Base-by-base conservation (phyloP, 768 basidiomycete species). In the Collybiopsis confluens region DNA sequence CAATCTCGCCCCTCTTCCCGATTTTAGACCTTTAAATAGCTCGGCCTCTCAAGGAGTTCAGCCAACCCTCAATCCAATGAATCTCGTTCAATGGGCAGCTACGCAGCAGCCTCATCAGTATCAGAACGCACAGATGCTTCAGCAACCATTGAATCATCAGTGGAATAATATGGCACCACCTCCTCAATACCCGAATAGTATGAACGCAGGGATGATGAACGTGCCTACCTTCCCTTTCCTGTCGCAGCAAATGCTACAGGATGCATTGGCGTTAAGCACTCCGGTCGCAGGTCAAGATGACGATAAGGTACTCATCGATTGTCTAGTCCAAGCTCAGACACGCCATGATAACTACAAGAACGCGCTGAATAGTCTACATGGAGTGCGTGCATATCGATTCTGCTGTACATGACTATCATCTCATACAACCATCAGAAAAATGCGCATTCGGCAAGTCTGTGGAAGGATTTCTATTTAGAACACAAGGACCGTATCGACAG, bases 381-480 rank as follows among this genome's bases (percentile, higher is more conserved):
- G 83, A 28, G 86, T 87, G 63, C 59, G 81, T 69, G 51, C 28
- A 13, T 10, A 2, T 18, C 40, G 50, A 54, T 30, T 9, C 28
- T 26, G 20, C 27, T 37, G 9, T 38, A 44, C 5, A 23, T 27
- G 36, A 49, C 7, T 13, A 45, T 51, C 16, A 36, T 16, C 46
- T 49, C 55, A 56, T 54, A 54, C 43, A 52, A 33, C 10, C 23
- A 13, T 42, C 54, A 81, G 80, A 74, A 63, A 64, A 75, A 75
- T 54, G 73, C 72, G 4, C 78, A 80, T 62, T 73, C 76, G 16
- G 78, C 85, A 35, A 82, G 75, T 63, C 67, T 86, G 21, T 90
- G 88, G 88, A 90, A 89, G 62, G 88, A 90, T 60, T 88, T 88
- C 62, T 90, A 86, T 59, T 74, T 90, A 15, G 86, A 88, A 54